A percentile compares a stretch with the other conserved stretches of the same genome.
Conservation (phyloP, 1,139 yeast genomes). For the Scheffersomyces quercinus region DNA sequence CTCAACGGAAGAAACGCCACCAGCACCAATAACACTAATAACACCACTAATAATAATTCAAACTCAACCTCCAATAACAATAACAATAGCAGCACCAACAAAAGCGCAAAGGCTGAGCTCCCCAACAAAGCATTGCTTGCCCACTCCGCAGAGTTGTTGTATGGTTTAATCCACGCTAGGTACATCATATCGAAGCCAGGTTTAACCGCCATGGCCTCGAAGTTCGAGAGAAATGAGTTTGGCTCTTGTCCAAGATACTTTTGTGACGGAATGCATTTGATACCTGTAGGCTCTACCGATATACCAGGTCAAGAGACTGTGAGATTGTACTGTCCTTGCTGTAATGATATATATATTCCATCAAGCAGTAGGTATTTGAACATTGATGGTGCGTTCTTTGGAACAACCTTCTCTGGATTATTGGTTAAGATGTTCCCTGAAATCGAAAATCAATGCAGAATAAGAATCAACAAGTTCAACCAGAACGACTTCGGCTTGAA, state of each 20-base stretch:
- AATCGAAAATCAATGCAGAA: slow-evolving; percentile 56
- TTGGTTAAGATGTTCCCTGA: slow-evolving; percentile 89
- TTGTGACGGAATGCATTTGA: slow-evolving; percentile 88
- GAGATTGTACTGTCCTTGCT: slow-evolving; percentile 89
- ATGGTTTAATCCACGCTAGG: slow-evolving; percentile 93
- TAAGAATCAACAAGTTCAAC: slow-evolving; percentile 54
- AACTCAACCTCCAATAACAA: neutral
- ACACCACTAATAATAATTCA: slow-evolving; percentile 2
- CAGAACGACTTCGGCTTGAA: slow-evolving; percentile 64
- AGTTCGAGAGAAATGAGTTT: slow-evolving; percentile 84
- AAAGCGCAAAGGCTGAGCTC: slow-evolving; percentile 38
- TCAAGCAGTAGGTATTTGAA: slow-evolving; percentile 80
- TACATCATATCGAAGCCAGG: slow-evolving; percentile 90
- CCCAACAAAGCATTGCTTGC: slow-evolving; percentile 77
- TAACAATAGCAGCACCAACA: slow-evolving; percentile 3
- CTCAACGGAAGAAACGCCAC: slow-evolving; percentile 11
- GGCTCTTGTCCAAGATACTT: slow-evolving; percentile 90
- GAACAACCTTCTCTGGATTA: slow-evolving; percentile 92
- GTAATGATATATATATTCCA: slow-evolving; percentile 88
- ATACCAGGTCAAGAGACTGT: slow-evolving; percentile 91
- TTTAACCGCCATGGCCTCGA: slow-evolving; percentile 91
- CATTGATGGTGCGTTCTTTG: slow-evolving; percentile 95
- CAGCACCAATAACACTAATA: slow-evolving; percentile 7
- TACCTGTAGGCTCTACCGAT: slow-evolving; percentile 92
- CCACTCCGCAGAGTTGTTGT: slow-evolving; percentile 86